Conservation (phyloP, 1,284 basidiomycete genomes). For the Prillingera fragicola region DNA sequence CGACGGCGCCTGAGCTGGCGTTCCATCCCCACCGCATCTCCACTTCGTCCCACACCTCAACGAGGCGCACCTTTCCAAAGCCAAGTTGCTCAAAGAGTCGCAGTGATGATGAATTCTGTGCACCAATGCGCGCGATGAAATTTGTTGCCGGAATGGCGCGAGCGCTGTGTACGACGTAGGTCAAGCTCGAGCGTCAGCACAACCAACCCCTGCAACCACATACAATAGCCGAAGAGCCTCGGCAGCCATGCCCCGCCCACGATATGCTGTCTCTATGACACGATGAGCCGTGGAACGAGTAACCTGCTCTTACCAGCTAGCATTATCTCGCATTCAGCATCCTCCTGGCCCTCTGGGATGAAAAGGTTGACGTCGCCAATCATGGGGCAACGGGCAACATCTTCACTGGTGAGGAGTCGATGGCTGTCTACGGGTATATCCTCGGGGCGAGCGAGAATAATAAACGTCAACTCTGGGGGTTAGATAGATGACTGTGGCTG, state of each 20-base stretch:
- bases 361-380: constrained; percentile 23
- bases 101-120: constrained; percentile 55
- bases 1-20: constrained; percentile 2
- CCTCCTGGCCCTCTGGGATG: constrained; percentile 51
- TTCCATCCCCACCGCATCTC: constrained; percentile 56
- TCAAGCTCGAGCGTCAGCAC: constrained; percentile 40
- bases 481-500: not conserved
- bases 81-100: constrained; percentile 63
- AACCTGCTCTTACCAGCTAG: constrained; percentile 59
- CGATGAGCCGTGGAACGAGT: not conserved
- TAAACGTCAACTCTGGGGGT: constrained; percentile 75
- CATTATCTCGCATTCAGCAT: constrained; percentile 73
- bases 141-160: constrained; percentile 22
- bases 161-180: constrained; percentile 30
- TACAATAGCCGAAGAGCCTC: constrained; percentile 62
- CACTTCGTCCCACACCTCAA: constrained; percentile 67
- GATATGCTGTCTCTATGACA: constrained; percentile 2
- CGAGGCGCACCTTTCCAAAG: constrained; percentile 59
- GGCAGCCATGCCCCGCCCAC: constrained; percentile 49
- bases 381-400: constrained; percentile 17
- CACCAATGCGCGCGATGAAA: constrained; percentile 57
- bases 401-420: constrained; percentile 24
- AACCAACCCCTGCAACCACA: not conserved
- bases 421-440: constrained; percentile 8
- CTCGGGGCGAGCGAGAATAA: constrained; percentile 59